Conservation (phyloP, 768 basidiomycete genomes). For the Tricholoma flavovirens region DNA sequence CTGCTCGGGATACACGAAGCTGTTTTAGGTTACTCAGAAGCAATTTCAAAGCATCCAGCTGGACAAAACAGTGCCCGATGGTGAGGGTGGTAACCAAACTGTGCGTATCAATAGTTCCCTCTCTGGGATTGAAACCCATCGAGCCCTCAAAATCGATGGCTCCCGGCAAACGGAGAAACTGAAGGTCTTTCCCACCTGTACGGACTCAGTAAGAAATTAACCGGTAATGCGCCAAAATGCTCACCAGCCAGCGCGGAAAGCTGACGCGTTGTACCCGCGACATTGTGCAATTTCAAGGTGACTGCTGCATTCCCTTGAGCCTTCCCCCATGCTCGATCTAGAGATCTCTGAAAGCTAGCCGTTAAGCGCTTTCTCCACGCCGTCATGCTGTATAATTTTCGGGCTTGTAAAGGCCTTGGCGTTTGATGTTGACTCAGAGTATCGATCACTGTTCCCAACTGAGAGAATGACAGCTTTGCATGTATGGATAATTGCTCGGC, state of each 20-base stretch:
- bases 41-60: slow-evolving; percentile 38
- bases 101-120: slow-evolving; percentile 46
- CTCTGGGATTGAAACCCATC: slow-evolving; percentile 53
- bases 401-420: slow-evolving; percentile 17
- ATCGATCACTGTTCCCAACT: slow-evolving; percentile 35
- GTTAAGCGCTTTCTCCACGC: slow-evolving; percentile 61
- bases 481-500: slow-evolving; percentile 47
- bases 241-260: slow-evolving; percentile 24
- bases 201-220: not conserved
- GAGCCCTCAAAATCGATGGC: slow-evolving; percentile 40
- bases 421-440: slow-evolving; percentile 14
- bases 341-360: slow-evolving; percentile 55
- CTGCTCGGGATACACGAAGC: slow-evolving; percentile 1
- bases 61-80: slow-evolving; percentile 41
- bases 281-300: slow-evolving; percentile 40
- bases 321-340: slow-evolving; percentile 64
- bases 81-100: slow-evolving; percentile 43
- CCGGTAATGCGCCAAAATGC: slow-evolving; percentile 6
- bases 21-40: slow-evolving; percentile 21
- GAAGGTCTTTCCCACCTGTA: slow-evolving; percentile 18
- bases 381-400: slow-evolving; percentile 42
- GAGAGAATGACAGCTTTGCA: slow-evolving; percentile 49
- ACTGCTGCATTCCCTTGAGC: slow-evolving; percentile 54
- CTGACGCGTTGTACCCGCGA: slow-evolving; percentile 35
- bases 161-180: slow-evolving; percentile 44